phyloP scores from a whole-genome alignment of 192 early-diverging fungal species.

The Linnemannia schmuckeri region DNA sequence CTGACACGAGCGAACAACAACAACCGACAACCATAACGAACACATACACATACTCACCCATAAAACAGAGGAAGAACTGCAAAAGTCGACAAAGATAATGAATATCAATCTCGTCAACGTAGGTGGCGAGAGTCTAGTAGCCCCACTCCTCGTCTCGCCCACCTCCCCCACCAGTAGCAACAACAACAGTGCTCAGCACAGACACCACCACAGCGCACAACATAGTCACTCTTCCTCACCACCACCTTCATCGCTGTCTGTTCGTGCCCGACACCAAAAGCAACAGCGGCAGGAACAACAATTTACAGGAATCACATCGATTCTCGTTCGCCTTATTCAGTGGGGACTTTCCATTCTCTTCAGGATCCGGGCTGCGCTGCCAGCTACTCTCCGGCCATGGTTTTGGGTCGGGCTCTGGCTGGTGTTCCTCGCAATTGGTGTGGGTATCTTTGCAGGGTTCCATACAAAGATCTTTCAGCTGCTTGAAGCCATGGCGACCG shows the following conservation, averaged over 20 bases:
- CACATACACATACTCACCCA: background rate
- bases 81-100: background rate
- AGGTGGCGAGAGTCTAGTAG: constrained; percentile 11
- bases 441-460: constrained; percentile 46
- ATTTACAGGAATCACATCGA: constrained; percentile 20
- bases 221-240: background rate
- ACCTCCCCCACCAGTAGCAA: background rate
- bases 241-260: background rate
- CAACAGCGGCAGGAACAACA: constrained; percentile 8
- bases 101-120: background rate
- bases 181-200: background rate
- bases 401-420: constrained; percentile 54
- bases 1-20: background rate
- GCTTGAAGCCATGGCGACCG: constrained; percentile 28
- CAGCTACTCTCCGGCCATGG: constrained; percentile 38
- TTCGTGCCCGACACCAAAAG: background rate
- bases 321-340: constrained; percentile 26
- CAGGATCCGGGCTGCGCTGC: constrained; percentile 27
- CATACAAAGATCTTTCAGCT: constrained; percentile 46
- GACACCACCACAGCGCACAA: background rate
- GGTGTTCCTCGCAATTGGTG: constrained; percentile 3
- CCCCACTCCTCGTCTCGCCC: constrained; percentile 12
- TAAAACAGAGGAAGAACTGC: background rate
- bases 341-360: constrained; percentile 24
- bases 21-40: background rate